phyloP scores from a whole-genome alignment of 1,139 yeast genomes.

The Lodderomyces oxycetoniae region DNA sequence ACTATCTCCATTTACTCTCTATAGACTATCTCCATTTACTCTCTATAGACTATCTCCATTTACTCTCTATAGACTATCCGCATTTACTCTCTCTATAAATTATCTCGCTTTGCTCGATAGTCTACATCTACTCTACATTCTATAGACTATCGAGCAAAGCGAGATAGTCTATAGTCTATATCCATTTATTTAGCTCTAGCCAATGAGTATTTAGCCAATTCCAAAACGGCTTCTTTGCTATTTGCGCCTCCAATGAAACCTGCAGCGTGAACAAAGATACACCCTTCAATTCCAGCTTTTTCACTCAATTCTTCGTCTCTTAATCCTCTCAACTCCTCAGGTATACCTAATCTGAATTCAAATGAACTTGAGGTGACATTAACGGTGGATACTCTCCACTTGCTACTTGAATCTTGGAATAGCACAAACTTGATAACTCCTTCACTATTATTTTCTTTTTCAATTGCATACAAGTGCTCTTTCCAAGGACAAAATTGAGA shows the following conservation, averaged over 20 bases:
- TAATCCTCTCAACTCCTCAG: constrained; percentile 89
- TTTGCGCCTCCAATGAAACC: constrained; percentile 97
- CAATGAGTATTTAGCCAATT: constrained; percentile 57
- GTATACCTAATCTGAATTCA: constrained; percentile 80
- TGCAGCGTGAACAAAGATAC: constrained; percentile 91
- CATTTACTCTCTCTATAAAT: too few species aligned
- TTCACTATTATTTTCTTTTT: constrained; percentile 50
- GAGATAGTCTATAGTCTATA: not conserved
- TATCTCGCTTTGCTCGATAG: not conserved
- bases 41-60: too few species aligned
- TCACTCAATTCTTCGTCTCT: constrained; percentile 79
- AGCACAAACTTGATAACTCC: constrained; percentile 72
- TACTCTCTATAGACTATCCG: too few species aligned
- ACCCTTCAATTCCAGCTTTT: constrained; percentile 72
- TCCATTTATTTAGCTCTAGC: constrained; percentile 4
- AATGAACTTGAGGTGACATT: constrained; percentile 71
- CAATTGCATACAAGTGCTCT: constrained; percentile 78
- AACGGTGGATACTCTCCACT: constrained; percentile 92
- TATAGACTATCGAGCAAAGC: too few species aligned
- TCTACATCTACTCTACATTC: not conserved
- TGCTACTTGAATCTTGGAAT: constrained; percentile 64
- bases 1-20: too few species aligned
- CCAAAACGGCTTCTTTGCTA: constrained; percentile 70
- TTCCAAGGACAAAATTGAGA: constrained; percentile 89
- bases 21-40: too few species aligned